These are phyloP conservation scores for Uronychia binucleata DNA, from an alignment of 73 alveolate genomes.

Conservation along the genomic window DNA sequence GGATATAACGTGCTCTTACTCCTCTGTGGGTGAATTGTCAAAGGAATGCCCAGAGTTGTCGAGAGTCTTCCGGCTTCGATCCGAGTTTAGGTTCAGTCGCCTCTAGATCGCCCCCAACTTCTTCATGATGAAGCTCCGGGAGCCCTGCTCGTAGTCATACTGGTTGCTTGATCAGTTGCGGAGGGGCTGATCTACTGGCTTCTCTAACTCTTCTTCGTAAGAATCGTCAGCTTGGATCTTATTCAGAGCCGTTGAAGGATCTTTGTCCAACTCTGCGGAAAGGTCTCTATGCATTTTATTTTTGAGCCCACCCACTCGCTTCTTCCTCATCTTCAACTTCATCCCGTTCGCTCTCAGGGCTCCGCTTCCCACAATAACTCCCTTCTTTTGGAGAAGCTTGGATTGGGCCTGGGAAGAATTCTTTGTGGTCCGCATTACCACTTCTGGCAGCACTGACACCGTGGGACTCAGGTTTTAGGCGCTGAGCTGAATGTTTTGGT, in stretches of 20 bases:
- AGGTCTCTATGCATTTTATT: neutral
- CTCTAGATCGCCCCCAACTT: neutral
- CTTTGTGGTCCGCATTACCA: neutral
- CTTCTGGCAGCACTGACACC: neutral
- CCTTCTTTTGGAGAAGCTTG: neutral
- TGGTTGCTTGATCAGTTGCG: neutral
- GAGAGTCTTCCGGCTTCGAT: neutral
- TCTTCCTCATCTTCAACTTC: neutral
- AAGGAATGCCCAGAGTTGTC: neutral
- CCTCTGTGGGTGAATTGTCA: neutral
- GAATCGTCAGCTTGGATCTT: neutral
- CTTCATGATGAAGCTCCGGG: neutral
- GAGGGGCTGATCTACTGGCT: neutral
- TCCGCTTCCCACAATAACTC: too few species aligned
- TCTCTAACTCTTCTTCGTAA: neutral
- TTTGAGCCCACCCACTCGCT: neutral
- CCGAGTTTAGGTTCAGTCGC: neutral
- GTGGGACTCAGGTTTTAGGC: neutral
- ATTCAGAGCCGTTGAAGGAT: neutral
- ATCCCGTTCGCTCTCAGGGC: neutral
- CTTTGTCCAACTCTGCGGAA: neutral
- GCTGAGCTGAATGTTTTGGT: neutral
- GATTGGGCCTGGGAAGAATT: neutral
- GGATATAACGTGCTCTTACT: neutral
- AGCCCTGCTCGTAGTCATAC: neutral